Percentiles rank a stretch among this genome's conserved stretches.
These are phyloP conservation scores for Cladosporium colombiae DNA, from an alignment of 2,329 filamentous ascomycete genomes.

Conservation along the genomic window DNA sequence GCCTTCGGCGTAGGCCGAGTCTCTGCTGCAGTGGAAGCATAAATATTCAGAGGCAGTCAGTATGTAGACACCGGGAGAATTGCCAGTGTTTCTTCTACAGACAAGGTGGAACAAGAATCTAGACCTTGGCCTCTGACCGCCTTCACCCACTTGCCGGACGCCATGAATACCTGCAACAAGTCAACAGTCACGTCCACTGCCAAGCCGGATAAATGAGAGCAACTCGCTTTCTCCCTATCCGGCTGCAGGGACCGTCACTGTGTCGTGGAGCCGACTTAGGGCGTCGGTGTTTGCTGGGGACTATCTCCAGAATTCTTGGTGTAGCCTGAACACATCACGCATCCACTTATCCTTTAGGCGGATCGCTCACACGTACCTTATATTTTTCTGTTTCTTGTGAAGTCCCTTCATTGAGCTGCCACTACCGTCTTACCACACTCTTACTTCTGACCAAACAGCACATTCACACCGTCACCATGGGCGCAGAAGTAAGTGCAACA, in stretches of 20 bases:
- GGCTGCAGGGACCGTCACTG: neutral
- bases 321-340: slow-evolving; percentile 2
- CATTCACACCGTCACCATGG: slow-evolving; percentile 1
- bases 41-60: neutral
- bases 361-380: neutral
- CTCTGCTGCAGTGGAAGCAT: neutral
- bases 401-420: neutral
- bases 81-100: neutral
- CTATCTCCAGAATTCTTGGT: slow-evolving; percentile 8
- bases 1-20: neutral
- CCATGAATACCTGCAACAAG: neutral
- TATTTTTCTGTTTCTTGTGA: neutral
- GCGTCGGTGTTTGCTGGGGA: slow-evolving; percentile 3
- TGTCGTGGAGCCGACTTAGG: slow-evolving; percentile 9
- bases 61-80: neutral
- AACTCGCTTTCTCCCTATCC: neutral
- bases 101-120: neutral
- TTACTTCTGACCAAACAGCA: neutral
- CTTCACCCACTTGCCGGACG: slow-evolving; percentile 4
- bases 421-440: neutral
- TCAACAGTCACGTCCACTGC: neutral
- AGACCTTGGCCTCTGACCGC: neutral
- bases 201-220: slow-evolving; percentile 3
- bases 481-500: slow-evolving; percentile 5
- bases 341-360: slow-evolving; percentile 1